Evolutionary conservation across 306 rosid species (phyloP).

Genomic region (Cicer bijugum): DNA sequence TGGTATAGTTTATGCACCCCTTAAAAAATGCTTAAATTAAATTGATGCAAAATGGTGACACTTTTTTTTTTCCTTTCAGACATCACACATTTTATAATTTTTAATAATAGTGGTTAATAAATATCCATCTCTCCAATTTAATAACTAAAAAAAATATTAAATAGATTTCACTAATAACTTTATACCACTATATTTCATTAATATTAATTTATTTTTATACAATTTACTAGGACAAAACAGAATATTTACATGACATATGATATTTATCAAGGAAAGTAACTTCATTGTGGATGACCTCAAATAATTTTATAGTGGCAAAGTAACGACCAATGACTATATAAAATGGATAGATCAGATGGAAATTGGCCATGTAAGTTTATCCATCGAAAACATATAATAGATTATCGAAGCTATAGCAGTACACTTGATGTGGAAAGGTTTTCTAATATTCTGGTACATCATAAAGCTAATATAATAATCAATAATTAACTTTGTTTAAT

Average conservation of each 20-base stretch:
- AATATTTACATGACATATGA: no score
- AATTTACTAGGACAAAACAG: no score
- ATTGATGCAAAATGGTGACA: not conserved
- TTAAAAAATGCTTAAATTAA: not conserved
- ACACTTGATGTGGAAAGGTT: constrained; percentile 2
- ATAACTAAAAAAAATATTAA: no score
- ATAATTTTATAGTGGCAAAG: not conserved
- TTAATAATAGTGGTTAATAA: no score
- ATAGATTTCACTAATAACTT: no score
- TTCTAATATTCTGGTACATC: constrained; percentile 1
- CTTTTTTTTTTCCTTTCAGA: no score
- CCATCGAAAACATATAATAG: not conserved
- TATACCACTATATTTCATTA: no score
- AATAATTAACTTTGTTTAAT: not conserved
- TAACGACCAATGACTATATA: not conserved
- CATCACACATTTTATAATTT: no score
- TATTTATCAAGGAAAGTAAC: no score
- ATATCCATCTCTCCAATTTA: no score
- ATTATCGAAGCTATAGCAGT: not conserved
- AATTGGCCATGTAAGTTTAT: not conserved
- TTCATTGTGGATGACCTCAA: no score
- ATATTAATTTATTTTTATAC: no score
- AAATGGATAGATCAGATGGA: constrained; percentile 4
- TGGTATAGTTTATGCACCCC: not conserved
- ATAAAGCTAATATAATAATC: not conserved